These are phyloP conservation scores for Pichia sorboxylosa DNA, from an alignment of 1,139 yeast genomes.

Conservation along the genomic window DNA sequence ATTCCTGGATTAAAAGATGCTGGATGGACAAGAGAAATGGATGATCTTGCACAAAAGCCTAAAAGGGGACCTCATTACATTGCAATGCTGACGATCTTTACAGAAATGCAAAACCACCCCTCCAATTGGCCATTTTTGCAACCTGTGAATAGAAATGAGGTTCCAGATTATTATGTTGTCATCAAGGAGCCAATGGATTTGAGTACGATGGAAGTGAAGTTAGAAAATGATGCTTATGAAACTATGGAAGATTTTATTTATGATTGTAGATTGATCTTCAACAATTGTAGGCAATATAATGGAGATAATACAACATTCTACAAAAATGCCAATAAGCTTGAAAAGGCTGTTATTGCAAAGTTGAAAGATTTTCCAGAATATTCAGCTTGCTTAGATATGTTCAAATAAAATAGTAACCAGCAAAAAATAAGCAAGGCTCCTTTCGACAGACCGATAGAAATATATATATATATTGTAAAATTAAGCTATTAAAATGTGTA, in stretches of 20 bases:
- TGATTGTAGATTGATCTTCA: conserved; percentile 76
- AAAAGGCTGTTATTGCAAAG: conserved; percentile 72
- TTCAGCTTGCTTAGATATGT: conserved; percentile 35
- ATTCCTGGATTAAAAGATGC: conserved; percentile 86
- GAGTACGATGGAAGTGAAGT: conserved; percentile 86
- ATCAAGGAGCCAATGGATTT: conserved; percentile 99
- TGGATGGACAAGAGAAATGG: conserved; percentile 99
- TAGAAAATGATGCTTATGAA: conserved; percentile 86
- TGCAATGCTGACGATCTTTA: conserved; percentile 75
- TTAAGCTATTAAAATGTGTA: too few relatives aligned
- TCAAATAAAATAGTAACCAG: too few relatives aligned
- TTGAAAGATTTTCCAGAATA: conserved; percentile 77
- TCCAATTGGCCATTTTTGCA: conserved; percentile 98
- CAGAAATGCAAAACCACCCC: conserved; percentile 87
- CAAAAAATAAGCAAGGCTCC: conserved; percentile 4
- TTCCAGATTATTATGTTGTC: conserved; percentile 90
- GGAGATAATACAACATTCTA: conserved; percentile 84
- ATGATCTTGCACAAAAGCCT: conserved; percentile 88
- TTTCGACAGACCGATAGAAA: too few relatives aligned
- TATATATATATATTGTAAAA: too few relatives aligned
- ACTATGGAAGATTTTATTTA: conserved; percentile 84
- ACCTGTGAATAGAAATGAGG: conserved; percentile 90
- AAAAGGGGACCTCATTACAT: conserved; percentile 92
- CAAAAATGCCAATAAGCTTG: conserved; percentile 85
- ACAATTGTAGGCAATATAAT: conserved; percentile 82